Evolutionary conservation across 2,329 filamentous ascomycete genomes (phyloP).

Genomic region (Dactylellina parvicollis): DNA sequence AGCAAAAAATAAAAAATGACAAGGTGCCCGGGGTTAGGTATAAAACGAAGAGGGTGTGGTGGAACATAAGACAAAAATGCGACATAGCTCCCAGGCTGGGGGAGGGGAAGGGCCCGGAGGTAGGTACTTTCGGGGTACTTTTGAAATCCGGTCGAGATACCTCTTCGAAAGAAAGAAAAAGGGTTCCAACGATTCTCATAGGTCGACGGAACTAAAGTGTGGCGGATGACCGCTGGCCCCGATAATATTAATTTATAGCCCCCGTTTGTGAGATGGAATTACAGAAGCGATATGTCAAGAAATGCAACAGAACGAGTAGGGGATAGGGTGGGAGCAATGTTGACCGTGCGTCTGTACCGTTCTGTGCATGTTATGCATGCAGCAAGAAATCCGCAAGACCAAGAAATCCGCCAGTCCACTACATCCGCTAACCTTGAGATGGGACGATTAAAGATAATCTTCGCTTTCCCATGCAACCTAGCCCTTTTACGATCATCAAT

Average conservation of each 20-base stretch:
- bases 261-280: not conserved
- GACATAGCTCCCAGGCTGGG: slow-evolving; percentile 3
- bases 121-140: slow-evolving; percentile 42
- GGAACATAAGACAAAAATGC: slow-evolving; percentile 11
- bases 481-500: slow-evolving; percentile 29
- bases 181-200: not conserved
- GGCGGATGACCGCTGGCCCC: slow-evolving; percentile 37
- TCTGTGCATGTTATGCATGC: not conserved
- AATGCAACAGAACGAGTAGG: slow-evolving; percentile 11
- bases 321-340: slow-evolving; percentile 2
- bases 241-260: not conserved
- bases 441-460: slow-evolving; percentile 8
- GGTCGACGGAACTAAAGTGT: slow-evolving; percentile 35
- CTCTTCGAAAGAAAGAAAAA: not conserved
- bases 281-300: not conserved
- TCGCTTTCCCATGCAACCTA: not conserved
- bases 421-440: slow-evolving; percentile 24
- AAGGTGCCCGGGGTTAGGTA: no score
- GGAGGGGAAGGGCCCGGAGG: not conserved
- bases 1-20: slow-evolving; percentile 11
- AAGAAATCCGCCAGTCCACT: slow-evolving; percentile 8
- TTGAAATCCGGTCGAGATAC: slow-evolving; percentile 13
- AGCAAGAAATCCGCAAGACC: not conserved
- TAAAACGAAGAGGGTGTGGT: slow-evolving; percentile 15
- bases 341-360: not conserved